phyloP scores from a whole-genome alignment of 2,329 filamentous ascomycete genomes.

The Sporothrix humicola region DNA sequence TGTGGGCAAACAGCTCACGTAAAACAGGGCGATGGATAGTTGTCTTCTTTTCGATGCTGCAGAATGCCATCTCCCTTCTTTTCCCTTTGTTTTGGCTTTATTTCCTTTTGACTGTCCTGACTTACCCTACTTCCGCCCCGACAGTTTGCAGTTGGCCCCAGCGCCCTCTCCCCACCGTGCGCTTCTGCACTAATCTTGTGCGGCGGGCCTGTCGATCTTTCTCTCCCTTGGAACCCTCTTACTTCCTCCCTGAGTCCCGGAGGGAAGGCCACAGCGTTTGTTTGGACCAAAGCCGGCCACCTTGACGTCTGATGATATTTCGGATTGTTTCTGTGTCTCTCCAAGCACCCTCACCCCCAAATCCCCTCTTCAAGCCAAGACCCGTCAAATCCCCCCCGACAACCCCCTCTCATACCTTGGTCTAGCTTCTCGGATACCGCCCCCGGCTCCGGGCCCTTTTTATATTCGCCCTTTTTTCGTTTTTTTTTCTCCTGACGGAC shows the following conservation, averaged over 20 bases:
- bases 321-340: too few species aligned
- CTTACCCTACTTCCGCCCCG: neutral
- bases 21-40: neutral
- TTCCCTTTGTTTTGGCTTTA: conserved; percentile 1
- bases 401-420: neutral
- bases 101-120: neutral
- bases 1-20: neutral
- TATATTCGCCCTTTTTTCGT: neutral
- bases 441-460: neutral
- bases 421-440: conserved; percentile 24
- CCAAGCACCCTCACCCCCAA: neutral
- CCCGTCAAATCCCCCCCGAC: neutral
- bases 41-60: neutral
- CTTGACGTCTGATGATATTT: neutral
- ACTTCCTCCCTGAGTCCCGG: neutral
- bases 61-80: neutral
- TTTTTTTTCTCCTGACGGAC: neutral
- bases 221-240: conserved; percentile 19
- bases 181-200: conserved; percentile 14
- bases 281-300: neutral
- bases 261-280: conserved; percentile 13
- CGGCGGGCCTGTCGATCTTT: conserved; percentile 26
- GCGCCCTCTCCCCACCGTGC: conserved; percentile 9
- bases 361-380: neutral
- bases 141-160: conserved; percentile 17